phyloP scores from a whole-genome alignment of 805 yeast genomes.

The Yarrowia hollandica region DNA sequence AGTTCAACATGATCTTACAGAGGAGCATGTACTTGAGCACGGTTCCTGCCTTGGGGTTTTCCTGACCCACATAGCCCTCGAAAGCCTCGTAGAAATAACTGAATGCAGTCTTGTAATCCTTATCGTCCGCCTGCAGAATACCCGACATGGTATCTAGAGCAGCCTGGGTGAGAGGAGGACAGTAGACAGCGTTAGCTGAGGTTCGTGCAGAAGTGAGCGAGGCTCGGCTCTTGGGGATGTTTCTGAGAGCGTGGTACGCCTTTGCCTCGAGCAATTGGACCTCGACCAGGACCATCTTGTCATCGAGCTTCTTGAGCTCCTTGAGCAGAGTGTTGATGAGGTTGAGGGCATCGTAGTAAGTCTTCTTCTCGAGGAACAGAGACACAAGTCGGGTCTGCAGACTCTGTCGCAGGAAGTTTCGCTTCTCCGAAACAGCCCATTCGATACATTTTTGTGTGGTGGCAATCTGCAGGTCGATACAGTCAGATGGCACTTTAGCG shows the following conservation, averaged over 20 bases:
- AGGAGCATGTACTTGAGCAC: slow-evolving; percentile 90
- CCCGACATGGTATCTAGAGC: slow-evolving; percentile 95
- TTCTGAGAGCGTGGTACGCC: slow-evolving; percentile 87
- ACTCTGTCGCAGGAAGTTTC: slow-evolving; percentile 85
- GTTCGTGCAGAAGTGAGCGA: slow-evolving; percentile 94
- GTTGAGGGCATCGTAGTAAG: slow-evolving; percentile 67
- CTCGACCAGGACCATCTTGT: slow-evolving; percentile 91
- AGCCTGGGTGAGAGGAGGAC: slow-evolving; percentile 92
- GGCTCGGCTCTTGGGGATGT: slow-evolving; percentile 87
- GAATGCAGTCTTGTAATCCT: slow-evolving; percentile 93
- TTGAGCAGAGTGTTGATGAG: slow-evolving; percentile 69
- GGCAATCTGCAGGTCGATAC: slow-evolving; percentile 68
- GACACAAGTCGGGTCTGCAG: slow-evolving; percentile 81
- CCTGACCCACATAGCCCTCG: slow-evolving; percentile 77
- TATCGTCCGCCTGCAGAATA: slow-evolving; percentile 91
- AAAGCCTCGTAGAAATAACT: slow-evolving; percentile 94
- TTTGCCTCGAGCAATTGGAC: slow-evolving; percentile 90
- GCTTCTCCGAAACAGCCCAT: slow-evolving; percentile 82
- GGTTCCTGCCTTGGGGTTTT: slow-evolving; percentile 55
- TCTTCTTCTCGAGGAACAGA: slow-evolving; percentile 63
- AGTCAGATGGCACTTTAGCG: slow-evolving; percentile 55
- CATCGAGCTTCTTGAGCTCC: slow-evolving; percentile 92
- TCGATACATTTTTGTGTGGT: slow-evolving; percentile 77
- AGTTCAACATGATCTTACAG: slow-evolving; percentile 88
- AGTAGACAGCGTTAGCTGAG: slow-evolving; percentile 93